Evolutionary conservation across 192 early-diverging fungal genomes (phyloP), one percentile per base, ranked within the genome.

Genomic region (Entophlyctis luteolus): DNA sequence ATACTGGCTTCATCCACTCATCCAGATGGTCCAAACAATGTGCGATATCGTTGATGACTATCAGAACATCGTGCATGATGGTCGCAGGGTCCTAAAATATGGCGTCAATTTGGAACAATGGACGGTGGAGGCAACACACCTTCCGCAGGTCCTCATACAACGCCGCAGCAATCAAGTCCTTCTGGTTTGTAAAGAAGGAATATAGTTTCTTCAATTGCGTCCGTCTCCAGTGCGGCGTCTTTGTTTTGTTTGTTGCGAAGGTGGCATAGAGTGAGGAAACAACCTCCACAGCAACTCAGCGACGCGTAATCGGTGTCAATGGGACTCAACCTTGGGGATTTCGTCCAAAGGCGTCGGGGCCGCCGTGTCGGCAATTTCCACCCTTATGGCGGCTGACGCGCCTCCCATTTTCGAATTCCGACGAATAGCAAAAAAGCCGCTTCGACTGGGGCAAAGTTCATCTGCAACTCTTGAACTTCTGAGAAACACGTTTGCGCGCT

Each of bases 11-110:
- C 10, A 49, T 47, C 70, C 74, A 82, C 8, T 75, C 67, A 34
- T 82, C 77, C 12, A 82, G 39, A 34, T 71, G 59, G 3, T 65
- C 71, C 3, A 82, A 22, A 23, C 65, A 59, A 39, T 75, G 52
- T 4, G 62, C 75, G 35, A 69, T 55, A 32, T 72, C 80, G 52
- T 75, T 77, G 42, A 57, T 59, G 48, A 65, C 25, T n/a, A 59
- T 16, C 16, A 68, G 32, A 10, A 77, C 12, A 36, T 81, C 79
- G 39, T 29, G 20, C 23, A 42, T 32, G 38, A 53, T 47, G 34
- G 62, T 69, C 14, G 14, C 48, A 16, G 58, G 42, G 22, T 62
- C 49, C 59, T 72, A 31, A 8, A n/a, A 16, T n/a, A n/a, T n/a
- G n/a, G n/a, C n/a, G n/a, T n/a, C n/a, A n/a, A n/a, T n/a, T n/a